Evolutionary conservation across 106 monocot species (phyloP).

Genomic region (Platanthera guangdongensis): DNA sequence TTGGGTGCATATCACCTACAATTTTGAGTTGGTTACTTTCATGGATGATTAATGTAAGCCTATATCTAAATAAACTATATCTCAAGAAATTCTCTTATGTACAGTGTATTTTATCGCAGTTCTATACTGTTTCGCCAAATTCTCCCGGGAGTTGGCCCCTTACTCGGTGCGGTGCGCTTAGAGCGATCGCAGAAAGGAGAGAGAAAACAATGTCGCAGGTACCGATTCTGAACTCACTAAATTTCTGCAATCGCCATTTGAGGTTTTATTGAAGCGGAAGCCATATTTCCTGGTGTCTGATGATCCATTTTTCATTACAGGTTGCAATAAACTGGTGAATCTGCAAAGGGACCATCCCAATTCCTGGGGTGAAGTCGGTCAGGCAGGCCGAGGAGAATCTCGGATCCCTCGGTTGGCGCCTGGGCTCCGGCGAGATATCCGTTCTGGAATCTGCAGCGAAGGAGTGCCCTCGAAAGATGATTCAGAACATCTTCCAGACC

Average conservation of each 20-base stretch:
- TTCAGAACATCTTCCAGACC: conserved; percentile 94
- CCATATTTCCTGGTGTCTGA: neutral
- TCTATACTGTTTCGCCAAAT: conserved; percentile 74
- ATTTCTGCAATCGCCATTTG: neutral
- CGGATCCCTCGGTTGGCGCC: conserved; percentile 89
- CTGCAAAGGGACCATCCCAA: conserved; percentile 89
- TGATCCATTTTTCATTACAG: conserved; percentile 22
- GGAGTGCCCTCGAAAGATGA: conserved; percentile 60
- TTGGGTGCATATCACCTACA: no score
- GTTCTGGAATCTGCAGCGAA: conserved; percentile 71
- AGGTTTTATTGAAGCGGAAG: neutral
- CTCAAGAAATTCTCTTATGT: neutral
- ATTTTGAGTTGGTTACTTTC: no score
- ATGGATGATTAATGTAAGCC: no score
- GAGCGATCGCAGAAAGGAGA: conserved; percentile 50
- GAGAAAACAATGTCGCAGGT: conserved; percentile 78
- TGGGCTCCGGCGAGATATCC: conserved; percentile 54
- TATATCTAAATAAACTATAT: no score
- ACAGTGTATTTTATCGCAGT: conserved; percentile 26
- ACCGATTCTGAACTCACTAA: neutral
- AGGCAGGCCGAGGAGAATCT: conserved; percentile 78
- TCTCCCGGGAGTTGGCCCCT: conserved; percentile 74
- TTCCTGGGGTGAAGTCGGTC: conserved; percentile 84
- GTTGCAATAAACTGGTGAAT: conserved; percentile 99
- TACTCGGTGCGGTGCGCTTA: conserved; percentile 42